These are phyloP conservation scores for Naganishia liquefaciens DNA, from an alignment of 1,284 basidiomycete genomes.

Conservation along the genomic window DNA sequence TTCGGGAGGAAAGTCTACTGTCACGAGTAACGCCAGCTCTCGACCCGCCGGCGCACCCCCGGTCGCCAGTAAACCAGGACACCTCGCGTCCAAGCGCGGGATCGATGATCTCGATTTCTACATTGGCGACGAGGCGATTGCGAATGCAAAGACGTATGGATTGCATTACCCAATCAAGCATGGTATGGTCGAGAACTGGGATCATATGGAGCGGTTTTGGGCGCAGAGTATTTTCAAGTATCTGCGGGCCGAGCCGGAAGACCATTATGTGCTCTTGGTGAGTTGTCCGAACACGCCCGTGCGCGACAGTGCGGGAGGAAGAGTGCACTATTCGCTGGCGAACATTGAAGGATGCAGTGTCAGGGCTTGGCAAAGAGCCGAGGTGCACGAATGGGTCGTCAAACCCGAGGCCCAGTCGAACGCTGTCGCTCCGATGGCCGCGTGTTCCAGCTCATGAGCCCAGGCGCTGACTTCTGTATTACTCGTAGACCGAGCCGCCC, in stretches of 20 bases:
- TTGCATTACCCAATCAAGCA: slow-evolving; percentile 97
- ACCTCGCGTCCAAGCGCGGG: slow-evolving; percentile 93
- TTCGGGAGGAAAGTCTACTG: slow-evolving; percentile 42
- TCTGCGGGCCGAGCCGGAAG: slow-evolving; percentile 95
- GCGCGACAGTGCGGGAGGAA: neutral
- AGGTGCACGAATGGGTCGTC: no score
- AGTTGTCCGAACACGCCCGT: slow-evolving; percentile 48
- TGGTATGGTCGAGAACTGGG: slow-evolving; percentile 99
- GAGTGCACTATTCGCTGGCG: no score
- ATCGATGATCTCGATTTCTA: slow-evolving; percentile 99
- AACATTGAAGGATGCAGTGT: no score
- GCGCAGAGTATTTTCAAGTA: slow-evolving; percentile 99
- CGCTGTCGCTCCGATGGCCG: no score
- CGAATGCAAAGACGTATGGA: slow-evolving; percentile 81
- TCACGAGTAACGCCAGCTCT: neutral
- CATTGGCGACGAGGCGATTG: slow-evolving; percentile 97
- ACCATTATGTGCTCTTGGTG: slow-evolving; percentile 96
- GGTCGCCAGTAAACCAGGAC: slow-evolving; percentile 73
- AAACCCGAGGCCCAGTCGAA: no score
- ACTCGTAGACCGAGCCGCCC: slow-evolving; percentile 86
- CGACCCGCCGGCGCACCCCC: slow-evolving; percentile 56
- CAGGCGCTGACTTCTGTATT: no score
- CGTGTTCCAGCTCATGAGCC: neutral
- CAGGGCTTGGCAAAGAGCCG: no score
- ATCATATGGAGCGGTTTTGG: slow-evolving; percentile 99